These are phyloP conservation scores for Fusarium ambrosium DNA, from an alignment of 2,329 filamentous ascomycete species.

Conservation along the genomic window DNA sequence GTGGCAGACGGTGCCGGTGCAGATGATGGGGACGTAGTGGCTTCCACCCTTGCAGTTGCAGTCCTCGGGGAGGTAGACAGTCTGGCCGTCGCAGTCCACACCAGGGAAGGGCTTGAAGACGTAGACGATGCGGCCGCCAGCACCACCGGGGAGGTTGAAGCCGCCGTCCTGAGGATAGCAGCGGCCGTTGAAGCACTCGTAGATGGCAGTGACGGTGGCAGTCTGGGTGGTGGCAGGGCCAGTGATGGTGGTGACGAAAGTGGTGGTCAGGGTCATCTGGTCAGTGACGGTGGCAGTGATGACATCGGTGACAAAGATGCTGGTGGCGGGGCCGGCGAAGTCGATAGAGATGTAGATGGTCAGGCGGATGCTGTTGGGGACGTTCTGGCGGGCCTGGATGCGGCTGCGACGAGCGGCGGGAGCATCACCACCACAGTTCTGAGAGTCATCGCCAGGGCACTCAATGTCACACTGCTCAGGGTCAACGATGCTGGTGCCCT, in stretches of 20 bases:
- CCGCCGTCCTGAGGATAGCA: constrained; percentile 27
- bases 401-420: constrained; percentile 26
- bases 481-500: constrained; percentile 22
- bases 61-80: constrained; percentile 35
- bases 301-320: constrained; percentile 10
- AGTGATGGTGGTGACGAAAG: constrained; percentile 30
- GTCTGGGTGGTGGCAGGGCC: constrained; percentile 25
- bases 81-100: constrained; percentile 33
- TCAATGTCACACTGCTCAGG: constrained; percentile 27
- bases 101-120: constrained; percentile 40
- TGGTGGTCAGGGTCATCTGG: constrained; percentile 37
- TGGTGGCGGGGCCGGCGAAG: background rate
- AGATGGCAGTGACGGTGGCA: constrained; percentile 38
- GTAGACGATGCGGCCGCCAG: constrained; percentile 20
- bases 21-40: constrained; percentile 39
- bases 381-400: constrained; percentile 32
- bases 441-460: constrained; percentile 40
- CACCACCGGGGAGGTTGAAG: background rate
- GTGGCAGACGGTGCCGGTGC: constrained; percentile 31
- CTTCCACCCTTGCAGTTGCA: constrained; percentile 39
- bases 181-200: constrained; percentile 32
- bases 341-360: constrained; percentile 38
- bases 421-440: constrained; percentile 42
- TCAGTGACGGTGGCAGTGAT: constrained; percentile 35
- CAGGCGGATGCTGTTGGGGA: constrained; percentile 40